Conservation (phyloP, 1,284 basidiomycete genomes). For the Puccinia horiana region DNA sequence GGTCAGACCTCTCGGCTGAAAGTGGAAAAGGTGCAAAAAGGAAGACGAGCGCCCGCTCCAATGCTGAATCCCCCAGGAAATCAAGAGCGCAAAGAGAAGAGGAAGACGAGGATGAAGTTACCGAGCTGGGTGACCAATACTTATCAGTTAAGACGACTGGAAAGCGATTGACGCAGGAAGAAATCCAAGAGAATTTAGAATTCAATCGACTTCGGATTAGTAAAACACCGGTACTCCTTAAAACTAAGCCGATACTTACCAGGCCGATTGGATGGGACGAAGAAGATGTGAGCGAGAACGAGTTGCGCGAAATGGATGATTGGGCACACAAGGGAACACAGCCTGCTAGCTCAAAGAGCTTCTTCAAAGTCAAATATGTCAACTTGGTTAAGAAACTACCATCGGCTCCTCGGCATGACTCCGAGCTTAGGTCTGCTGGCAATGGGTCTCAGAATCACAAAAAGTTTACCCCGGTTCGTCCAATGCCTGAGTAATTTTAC, state of each 20-base stretch:
- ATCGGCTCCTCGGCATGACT: not conserved
- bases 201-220: slow-evolving; percentile 42
- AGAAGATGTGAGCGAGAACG: slow-evolving; percentile 36
- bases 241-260: not conserved
- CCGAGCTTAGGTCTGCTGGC: not conserved
- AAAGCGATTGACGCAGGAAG: slow-evolving; percentile 33
- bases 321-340: slow-evolving; percentile 9
- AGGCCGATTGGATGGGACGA: slow-evolving; percentile 46
- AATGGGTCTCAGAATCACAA: slow-evolving; percentile 17
- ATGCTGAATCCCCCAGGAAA: not conserved
- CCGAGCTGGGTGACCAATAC: slow-evolving; percentile 6
- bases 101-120: not conserved
- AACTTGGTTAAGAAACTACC: slow-evolving; percentile 1
- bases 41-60: not conserved
- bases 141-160: slow-evolving; percentile 25
- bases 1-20: slow-evolving; percentile 3
- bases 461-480: slow-evolving; percentile 34
- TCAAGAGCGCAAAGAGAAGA: not conserved
- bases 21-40: not conserved
- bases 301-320: slow-evolving; percentile 37
- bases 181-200: slow-evolving; percentile 37
- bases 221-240: slow-evolving; percentile 28
- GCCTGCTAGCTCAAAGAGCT: slow-evolving; percentile 18
- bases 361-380: slow-evolving; percentile 45
- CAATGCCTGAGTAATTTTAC: not conserved